Conservation (phyloP, 257 asterid genomes). For the Vinca minor region DNA sequence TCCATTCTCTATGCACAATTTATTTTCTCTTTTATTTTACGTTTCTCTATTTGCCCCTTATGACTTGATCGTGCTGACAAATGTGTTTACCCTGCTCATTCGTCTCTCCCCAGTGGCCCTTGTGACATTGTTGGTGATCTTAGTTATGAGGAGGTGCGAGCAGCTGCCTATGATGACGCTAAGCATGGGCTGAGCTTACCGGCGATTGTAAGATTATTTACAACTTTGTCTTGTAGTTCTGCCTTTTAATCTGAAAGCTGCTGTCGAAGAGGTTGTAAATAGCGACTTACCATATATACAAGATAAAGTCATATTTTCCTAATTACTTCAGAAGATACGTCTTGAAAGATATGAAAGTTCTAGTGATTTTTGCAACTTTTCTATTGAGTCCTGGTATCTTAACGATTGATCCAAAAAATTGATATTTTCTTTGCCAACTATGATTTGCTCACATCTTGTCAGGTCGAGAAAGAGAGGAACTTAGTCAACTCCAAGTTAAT, state of each 20-base stretch:
- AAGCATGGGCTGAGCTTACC: conserved; percentile 56
- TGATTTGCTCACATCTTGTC: conserved; percentile 23
- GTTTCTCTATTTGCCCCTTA: background rate
- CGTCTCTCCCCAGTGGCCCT: conserved; percentile 51
- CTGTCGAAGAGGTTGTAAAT: background rate
- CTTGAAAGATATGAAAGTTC: background rate
- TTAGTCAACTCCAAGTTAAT: conserved; percentile 49
- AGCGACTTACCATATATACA: background rate
- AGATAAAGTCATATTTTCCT: background rate
- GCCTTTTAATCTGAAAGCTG: background rate
- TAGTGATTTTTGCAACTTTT: background rate
- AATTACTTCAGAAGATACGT: background rate
- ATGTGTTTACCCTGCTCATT: conserved; percentile 5
- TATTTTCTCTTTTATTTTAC: background rate
- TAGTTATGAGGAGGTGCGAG: conserved; percentile 85
- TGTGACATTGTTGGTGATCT: conserved; percentile 81
- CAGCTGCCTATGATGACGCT: conserved; percentile 78
- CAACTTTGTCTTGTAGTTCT: conserved; percentile 14
- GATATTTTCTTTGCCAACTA: conserved; percentile 10
- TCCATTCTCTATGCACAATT: background rate
- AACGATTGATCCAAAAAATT: background rate
- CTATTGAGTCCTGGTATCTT: background rate
- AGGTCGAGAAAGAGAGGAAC: conserved; percentile 80
- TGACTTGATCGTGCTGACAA: background rate
- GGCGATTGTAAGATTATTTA: conserved; percentile 56